Evolutionary conservation across 306 rosid genomes (phyloP), one percentile per base, ranked within the genome.

Genomic region (Corylus heterophylla): DNA sequence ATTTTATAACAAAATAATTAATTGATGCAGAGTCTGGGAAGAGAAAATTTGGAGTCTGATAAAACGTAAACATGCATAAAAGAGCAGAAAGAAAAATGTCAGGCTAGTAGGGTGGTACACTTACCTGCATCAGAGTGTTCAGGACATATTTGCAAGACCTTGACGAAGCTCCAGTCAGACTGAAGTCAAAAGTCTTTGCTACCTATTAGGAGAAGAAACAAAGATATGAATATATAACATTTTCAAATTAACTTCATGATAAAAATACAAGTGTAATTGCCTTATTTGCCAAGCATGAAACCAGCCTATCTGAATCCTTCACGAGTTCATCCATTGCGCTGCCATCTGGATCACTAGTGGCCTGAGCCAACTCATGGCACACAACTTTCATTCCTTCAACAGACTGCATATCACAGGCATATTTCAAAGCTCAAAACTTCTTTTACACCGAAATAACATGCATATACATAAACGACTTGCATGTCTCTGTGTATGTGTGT

Each of bases 341-440:
- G 78, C 98, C 92, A 80, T 96, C 99, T 17, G 98, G 98, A 81
- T 96, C 97, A 86, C 78, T 86, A 48, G 91, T 86, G 61, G 97
- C 94, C 87, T 93, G 99, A 74, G 91, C 90, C 92, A 96, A 84
- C 89, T 96, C 99, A 87, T 96, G 96, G 78, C 99, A 96, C 75
- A 96, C 94, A 74, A 96, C 93, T 86, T 96, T 96, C 99, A 96
- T 96, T 78, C 99, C 99, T 86, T 96, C 98, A 69, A 96, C 99
- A 14, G 98, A 91, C 99, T 96, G 89, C 83, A 95, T 47, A 61
- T 42, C 45, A 70, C 27, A 84, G 44, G 58, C 70, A 83, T 58
- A 83, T 72, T 75, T 78, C 29, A 25, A 69, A 85, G 27, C 68
- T 78, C 70, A 67, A 62, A 69, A 54, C 72, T 74, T 66, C 63